Base-by-base conservation (phyloP, 129 eudicot genomes). In the Tanacetum coccineum region DNA sequence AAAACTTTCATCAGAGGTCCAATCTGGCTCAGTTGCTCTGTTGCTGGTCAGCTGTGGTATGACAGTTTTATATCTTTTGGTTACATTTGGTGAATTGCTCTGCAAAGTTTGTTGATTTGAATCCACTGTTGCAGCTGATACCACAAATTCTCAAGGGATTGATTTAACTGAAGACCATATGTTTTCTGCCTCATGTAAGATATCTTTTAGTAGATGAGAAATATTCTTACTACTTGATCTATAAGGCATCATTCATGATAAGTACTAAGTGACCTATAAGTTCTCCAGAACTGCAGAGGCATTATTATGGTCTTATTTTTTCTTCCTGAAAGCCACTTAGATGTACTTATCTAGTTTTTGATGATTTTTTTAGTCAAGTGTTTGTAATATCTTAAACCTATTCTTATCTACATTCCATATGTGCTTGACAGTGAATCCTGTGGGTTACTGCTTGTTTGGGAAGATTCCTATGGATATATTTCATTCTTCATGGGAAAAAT, bases 31-130 rank as follows among this genome's bases (percentile, higher is more conserved):
- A 70, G 81, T 84, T 73, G 72, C 66, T 54, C 80, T 89, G 59
- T 78, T 89, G 82, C 79, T 94, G 71, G 82, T 94, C 62, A 84
- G 97, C 80, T 87, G 91, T 76, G 96, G 99, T 94, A n/a, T 78
- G 83, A 44, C n/a, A n/a, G n/a, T n/a, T n/a, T n/a, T n/a, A n/a
- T 26, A 32, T 6, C 9, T 36, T 28, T 25, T 69, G 44, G 39
- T 66, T 67, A 39, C 22, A 70, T 48, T 18, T 70, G 65, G 19
- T 18, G 22, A 49, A 46, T 71, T 71, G 47, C 26, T 68, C 42
- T n/a, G 48, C 46, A 62, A 53, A 18, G 52, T 18, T 60, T 64
- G 49, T 51, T 59, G 59, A 36, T 21, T 65, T 68, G 62, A 9
- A 48, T 66, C 30, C 44, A 46, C 74, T 70, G 52, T 70, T 78